phyloP scores from a whole-genome alignment of 2,329 filamentous ascomycete genomes.

The Fusarium sp. region DNA sequence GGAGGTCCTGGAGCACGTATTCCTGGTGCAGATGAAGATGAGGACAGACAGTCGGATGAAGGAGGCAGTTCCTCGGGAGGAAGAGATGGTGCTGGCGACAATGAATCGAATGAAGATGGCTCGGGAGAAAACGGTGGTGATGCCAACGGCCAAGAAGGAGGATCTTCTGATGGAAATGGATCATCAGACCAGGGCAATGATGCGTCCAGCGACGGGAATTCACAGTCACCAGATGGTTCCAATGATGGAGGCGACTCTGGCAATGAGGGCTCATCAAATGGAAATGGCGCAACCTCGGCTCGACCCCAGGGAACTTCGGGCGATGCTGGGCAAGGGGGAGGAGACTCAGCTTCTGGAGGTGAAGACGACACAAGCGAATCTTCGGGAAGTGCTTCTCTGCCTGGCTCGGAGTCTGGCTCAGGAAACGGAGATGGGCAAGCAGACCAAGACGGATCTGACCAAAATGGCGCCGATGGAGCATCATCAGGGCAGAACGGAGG shows the following conservation, averaged over 20 bases:
- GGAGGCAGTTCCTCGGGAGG: not conserved
- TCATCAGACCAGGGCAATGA: not conserved
- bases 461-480: not conserved
- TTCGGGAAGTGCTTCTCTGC: not conserved
- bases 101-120: not conserved
- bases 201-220: not conserved
- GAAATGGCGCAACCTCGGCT: not conserved
- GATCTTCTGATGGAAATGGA: not conserved
- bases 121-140: not conserved
- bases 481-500: not conserved
- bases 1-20: conserved; percentile 27
- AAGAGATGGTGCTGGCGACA: not conserved
- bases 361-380: not conserved
- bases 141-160: not conserved
- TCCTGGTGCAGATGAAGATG: not conserved
- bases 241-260: not conserved
- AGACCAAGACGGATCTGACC: not conserved
- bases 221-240: not conserved
- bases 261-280: not conserved
- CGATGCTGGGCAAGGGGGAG: not conserved
- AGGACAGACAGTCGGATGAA: not conserved
- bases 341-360: not conserved
- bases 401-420: not conserved
- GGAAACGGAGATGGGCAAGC: not conserved
- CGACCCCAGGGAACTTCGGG: not conserved